These are phyloP conservation scores for Brassica napus DNA, from an alignment of 345 rosid genomes.

Conservation along the genomic window DNA sequence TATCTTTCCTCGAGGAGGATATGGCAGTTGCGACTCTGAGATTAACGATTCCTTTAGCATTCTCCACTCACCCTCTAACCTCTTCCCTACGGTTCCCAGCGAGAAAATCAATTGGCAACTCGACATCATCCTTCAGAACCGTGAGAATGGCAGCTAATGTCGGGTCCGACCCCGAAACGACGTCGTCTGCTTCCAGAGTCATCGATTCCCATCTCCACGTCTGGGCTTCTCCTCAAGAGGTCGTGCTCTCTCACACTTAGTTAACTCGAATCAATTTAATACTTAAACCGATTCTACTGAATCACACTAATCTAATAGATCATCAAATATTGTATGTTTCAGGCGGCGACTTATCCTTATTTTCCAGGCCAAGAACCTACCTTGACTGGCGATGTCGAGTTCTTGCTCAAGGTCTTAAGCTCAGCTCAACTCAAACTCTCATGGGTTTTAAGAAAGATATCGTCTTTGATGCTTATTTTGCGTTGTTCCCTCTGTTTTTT, in stretches of 20 bases:
- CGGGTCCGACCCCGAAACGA: conserved; percentile 35
- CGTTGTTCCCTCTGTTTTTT: neutral
- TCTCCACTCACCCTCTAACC: conserved; percentile 1
- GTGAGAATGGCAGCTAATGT: conserved; percentile 55
- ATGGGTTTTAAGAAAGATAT: neutral
- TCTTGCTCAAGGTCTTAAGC: conserved; percentile 70
- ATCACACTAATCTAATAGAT: neutral
- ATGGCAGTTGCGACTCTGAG: conserved; percentile 33
- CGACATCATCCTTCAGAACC: conserved; percentile 28
- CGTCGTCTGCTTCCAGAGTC: conserved; percentile 41
- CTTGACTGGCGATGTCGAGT: conserved; percentile 72
- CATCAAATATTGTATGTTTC: conserved; percentile 5
- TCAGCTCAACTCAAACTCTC: neutral
- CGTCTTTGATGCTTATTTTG: neutral
- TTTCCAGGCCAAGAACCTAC: conserved; percentile 94
- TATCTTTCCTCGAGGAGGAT: neutral
- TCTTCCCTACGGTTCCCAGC: conserved; percentile 11
- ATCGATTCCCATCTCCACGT: conserved; percentile 93
- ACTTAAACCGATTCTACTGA: no score
- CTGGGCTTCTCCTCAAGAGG: conserved; percentile 95
- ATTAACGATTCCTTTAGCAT: conserved; percentile 20
- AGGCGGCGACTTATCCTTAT: conserved; percentile 80
- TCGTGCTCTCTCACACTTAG: conserved; percentile 18
- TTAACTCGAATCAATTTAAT: neutral
- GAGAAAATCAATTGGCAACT: conserved; percentile 17